Conservation (phyloP, 2,329 filamentous ascomycete species). For the Exophiala sideris region DNA sequence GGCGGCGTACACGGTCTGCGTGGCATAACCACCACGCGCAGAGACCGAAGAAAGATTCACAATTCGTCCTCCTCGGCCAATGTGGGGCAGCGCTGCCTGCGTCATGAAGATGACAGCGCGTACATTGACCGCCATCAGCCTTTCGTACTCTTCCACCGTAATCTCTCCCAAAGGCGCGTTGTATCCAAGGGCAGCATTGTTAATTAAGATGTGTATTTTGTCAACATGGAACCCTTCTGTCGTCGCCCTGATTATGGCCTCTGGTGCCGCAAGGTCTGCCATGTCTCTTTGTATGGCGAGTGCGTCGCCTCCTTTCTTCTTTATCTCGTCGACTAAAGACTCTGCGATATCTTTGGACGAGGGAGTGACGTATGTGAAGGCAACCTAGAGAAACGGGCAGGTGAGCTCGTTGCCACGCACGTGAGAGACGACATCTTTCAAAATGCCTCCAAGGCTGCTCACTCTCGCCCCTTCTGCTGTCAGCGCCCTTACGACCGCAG, state of each 20-base stretch:
- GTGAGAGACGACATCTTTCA: no score
- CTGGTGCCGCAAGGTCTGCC: constrained; percentile 8
- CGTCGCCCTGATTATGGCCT: not conserved
- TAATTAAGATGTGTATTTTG: constrained; percentile 12
- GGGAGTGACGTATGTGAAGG: constrained; percentile 42
- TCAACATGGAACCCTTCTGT: not conserved
- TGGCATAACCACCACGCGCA: constrained; percentile 54
- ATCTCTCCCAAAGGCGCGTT: not conserved
- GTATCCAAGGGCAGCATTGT: constrained; percentile 4
- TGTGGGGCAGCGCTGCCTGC: constrained; percentile 21
- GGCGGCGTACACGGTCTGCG: constrained; percentile 68
- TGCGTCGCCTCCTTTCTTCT: constrained; percentile 31
- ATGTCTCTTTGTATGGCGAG: constrained; percentile 48
- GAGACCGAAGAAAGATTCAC: constrained; percentile 27
- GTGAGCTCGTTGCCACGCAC: no score
- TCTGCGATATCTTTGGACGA: constrained; percentile 35
- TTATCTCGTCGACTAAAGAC: constrained; percentile 20
- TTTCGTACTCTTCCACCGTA: constrained; percentile 3
- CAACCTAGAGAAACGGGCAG: constrained; percentile 8
- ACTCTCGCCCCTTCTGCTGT: constrained; percentile 32
- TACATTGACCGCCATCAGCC: not conserved
- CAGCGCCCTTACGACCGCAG: constrained; percentile 46
- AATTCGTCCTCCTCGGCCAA: constrained; percentile 19
- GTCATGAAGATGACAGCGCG: constrained; percentile 20
- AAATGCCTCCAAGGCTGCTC: no score